Evolutionary conservation across 1,139 yeast species (phyloP), one percentile per base, ranked within the genome.

Genomic region (Ogataea hybrid): DNA sequence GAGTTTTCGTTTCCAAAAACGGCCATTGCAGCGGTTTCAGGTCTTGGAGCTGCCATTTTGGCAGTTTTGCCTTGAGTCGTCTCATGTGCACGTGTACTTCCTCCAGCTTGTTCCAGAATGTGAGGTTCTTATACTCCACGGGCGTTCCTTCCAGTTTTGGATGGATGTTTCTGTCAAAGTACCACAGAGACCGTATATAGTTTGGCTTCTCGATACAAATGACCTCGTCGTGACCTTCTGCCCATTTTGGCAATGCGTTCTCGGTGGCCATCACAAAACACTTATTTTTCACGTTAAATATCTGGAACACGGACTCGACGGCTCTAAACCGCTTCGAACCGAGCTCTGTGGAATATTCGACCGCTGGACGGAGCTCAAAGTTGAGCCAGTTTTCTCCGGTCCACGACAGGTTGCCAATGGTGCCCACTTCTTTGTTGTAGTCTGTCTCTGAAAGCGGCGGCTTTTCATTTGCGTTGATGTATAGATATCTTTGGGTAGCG

Each of bases 401-500:
- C 43, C 70, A 67, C 1, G 70, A 68, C 4, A 68, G 52, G 48
- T 76, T 75, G 6, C 86, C 87, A 35, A 78, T 67, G 49, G 85
- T 77, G 25, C 84, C 73, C 0, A 86, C 90, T 61, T 85, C 92
- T 48, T 69, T 74, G 52, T 87, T 80, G 57, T 86, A 85, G 31
- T 87, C 95, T 56, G 83, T 86, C 52, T 85, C 94, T 2, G 89
- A 76, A 21, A 85, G 71, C 5, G 95, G 95, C 0, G 95, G 92
- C 45, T 82, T 72, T 3, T 70, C 65, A 32, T 78, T 75, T 46
- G 68, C 75, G 36, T 57, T 53, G 5, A 82, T 81, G 41, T 78
- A 77, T 28, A 88, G 65, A 36, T 78, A 75, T 42, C 74, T 73
- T 5, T 81, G 77, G 0, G 95, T 81, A 3, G 54, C 51, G 41